phyloP scores from a whole-genome alignment of 2,329 filamentous ascomycete species.

The Tolypocladium tropicale region DNA sequence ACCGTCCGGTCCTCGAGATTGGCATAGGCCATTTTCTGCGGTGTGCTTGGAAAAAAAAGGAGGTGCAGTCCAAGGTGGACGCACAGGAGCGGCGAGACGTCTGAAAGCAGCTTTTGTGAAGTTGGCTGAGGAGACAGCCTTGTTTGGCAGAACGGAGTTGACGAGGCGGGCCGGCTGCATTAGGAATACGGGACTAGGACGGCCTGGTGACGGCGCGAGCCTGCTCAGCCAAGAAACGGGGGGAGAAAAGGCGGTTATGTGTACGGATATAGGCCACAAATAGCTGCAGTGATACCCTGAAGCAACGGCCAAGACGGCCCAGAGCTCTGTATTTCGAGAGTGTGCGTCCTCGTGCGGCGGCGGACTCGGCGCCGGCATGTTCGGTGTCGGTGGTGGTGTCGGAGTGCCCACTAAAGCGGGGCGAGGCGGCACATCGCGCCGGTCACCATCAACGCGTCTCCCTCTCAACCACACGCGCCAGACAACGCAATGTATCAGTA shows the following conservation, averaged over 20 bases:
- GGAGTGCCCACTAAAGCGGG: not conserved
- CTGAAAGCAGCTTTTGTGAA: not conserved
- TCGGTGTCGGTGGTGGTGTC: not conserved
- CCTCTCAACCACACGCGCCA: not conserved
- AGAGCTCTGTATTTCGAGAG: not conserved
- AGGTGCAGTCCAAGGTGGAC: not conserved
- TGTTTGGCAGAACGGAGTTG: not conserved
- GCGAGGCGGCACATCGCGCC: not conserved
- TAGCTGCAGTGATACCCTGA: not conserved
- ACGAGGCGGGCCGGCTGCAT: not conserved
- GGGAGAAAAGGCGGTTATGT: not conserved
- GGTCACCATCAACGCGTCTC: not conserved
- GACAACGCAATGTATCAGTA: not conserved
- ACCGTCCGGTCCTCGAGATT: not conserved
- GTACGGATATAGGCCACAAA: not conserved
- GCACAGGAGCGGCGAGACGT: not conserved
- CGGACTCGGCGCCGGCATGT: not conserved
- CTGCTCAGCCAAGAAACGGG: not conserved
- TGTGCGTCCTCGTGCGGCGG: not conserved
- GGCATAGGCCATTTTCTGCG: not conserved
- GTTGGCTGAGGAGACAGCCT: not conserved
- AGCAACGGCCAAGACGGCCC: not conserved
- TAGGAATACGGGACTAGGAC: not conserved
- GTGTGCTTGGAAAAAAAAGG: not conserved
- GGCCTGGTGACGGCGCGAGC: not conserved